phyloP scores from a whole-genome alignment of 2,329 filamentous ascomycete genomes.

The Fusarium oxysporum region DNA sequence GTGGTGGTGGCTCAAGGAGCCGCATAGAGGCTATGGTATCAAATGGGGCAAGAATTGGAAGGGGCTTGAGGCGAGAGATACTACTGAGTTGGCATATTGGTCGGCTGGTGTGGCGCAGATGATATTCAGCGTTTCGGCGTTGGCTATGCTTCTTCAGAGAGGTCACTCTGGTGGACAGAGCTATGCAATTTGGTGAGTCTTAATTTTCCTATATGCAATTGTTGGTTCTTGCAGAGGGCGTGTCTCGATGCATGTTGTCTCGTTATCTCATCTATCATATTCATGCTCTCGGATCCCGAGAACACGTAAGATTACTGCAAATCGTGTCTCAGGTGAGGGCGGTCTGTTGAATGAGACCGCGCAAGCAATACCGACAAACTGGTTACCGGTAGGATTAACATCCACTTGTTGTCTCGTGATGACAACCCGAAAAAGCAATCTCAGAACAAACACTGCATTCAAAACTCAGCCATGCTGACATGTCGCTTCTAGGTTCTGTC shows the following conservation, averaged over 20 bases:
- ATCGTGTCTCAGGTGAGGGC: slow-evolving; percentile 25
- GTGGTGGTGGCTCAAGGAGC: slow-evolving; percentile 60
- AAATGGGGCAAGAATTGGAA: slow-evolving; percentile 60
- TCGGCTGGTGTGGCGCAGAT: slow-evolving; percentile 59
- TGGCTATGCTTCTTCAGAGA: slow-evolving; percentile 59
- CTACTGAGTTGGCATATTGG: slow-evolving; percentile 63
- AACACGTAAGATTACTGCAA: slow-evolving; percentile 13
- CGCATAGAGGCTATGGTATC: slow-evolving; percentile 55
- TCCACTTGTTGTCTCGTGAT: background rate
- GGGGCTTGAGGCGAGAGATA: slow-evolving; percentile 56
- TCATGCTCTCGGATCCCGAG: slow-evolving; percentile 3
- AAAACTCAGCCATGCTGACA: slow-evolving; percentile 22
- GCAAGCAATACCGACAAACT: background rate
- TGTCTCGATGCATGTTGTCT: slow-evolving; percentile 19
- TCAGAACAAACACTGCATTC: background rate
- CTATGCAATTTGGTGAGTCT: slow-evolving; percentile 62
- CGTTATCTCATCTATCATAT: background rate
- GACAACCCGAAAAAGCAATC: slow-evolving; percentile 1
- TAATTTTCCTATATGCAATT: slow-evolving; percentile 38
- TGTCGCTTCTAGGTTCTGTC: slow-evolving; percentile 53
- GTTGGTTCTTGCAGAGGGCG: slow-evolving; percentile 17
- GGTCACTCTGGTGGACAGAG: slow-evolving; percentile 61
- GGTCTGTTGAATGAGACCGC: background rate
- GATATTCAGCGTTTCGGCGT: slow-evolving; percentile 53
- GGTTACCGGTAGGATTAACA: background rate